Conservation (phyloP, 2,329 filamentous ascomycete species). For the Pseudogymnoascus sp. region DNA sequence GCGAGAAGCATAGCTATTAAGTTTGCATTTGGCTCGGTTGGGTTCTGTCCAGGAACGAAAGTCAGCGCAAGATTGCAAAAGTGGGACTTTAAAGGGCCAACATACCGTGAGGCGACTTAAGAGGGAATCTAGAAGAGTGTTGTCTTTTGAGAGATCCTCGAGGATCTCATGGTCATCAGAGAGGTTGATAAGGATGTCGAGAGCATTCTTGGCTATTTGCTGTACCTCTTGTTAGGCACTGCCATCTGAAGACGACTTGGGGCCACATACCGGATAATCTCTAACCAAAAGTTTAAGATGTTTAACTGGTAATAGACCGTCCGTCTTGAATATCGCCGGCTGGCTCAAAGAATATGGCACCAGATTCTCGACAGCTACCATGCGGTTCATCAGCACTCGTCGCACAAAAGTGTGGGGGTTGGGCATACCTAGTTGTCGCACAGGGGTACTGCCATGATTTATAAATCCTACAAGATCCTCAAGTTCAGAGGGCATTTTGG, state of each 20-base stretch:
- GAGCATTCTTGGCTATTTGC: conserved; percentile 86
- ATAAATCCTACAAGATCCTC: conserved; percentile 94
- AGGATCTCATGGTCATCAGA: conserved; percentile 72
- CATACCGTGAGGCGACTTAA: conserved; percentile 68
- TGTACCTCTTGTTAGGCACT: conserved; percentile 31
- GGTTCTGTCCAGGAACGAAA: conserved; percentile 42
- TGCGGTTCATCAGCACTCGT: conserved; percentile 19
- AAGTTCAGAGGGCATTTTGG: conserved; percentile 65
- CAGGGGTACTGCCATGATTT: conserved; percentile 83
- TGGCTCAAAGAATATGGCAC: conserved; percentile 73
- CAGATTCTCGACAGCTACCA: conserved; percentile 71
- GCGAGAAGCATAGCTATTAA: conserved; percentile 86
- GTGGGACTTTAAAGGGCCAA: conserved; percentile 37
- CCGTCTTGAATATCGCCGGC: conserved; percentile 74
- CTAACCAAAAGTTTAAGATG: conserved; percentile 81
- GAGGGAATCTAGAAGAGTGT: conserved; percentile 70
- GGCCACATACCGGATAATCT: conserved; percentile 62
- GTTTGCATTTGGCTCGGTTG: conserved; percentile 75
- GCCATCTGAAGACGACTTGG: not conserved
- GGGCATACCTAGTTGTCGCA: conserved; percentile 67
- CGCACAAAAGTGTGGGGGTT: conserved; percentile 7
- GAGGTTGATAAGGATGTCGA: conserved; percentile 85
- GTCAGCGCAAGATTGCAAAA: conserved; percentile 9
- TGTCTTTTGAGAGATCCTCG: conserved; percentile 66
- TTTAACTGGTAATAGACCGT: conserved; percentile 70